Base-by-base conservation (phyloP, 2,329 filamentous ascomycete genomes). In the Scytalidium lignicola region DNA sequence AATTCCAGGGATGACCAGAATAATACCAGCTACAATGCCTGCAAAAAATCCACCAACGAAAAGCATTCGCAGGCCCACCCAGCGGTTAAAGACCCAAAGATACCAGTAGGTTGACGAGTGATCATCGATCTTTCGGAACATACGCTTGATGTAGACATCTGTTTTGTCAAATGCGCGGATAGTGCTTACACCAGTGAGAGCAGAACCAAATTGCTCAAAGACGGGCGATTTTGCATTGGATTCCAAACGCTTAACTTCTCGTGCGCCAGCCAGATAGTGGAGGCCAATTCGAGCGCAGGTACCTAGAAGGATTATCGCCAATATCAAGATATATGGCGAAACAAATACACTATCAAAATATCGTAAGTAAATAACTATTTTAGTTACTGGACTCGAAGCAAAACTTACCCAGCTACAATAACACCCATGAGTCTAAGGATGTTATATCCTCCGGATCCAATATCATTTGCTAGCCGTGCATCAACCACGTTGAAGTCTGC, bases 141-240 rank as follows among this genome's bases (percentile, higher is more conserved):
- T 90, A 48, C 80, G 76, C 10, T 82, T 73, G 42, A 87, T 71
- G 55, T 90, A 92, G 1, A 75, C 74, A 18, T 80, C 73, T 0
- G 74, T 70, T 69, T 88, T 90, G 55, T 82, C 81, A 56, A 88
- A 92, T 0, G 85, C 85, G 12, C 88, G 80, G 46, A 93, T 88
- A 0, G 88, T 91, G 1, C 80, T 74, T 17, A 93, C 79, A 4
- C 88, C 88, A 0, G 79, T 77, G 9, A 92, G 75, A 0, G 85
- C 80, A 1, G 85, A 82, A 10, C 83, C 84, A 58, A 92, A 91
- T 53, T 88, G 82, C 63, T 92, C 88, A 58, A 90, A 91, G 1
- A 92, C 82, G 0, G 88, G 88, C 0, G 83, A 88, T 65, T 90
- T 91, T 48, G 82, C 79, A 2, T 78, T 88, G 55, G 83, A 88